Percentiles rank a stretch among this genome's conserved stretches.
These are phyloP conservation scores for Geotrichum klebahnii DNA, from an alignment of 1,139 yeast genomes.

Conservation along the genomic window DNA sequence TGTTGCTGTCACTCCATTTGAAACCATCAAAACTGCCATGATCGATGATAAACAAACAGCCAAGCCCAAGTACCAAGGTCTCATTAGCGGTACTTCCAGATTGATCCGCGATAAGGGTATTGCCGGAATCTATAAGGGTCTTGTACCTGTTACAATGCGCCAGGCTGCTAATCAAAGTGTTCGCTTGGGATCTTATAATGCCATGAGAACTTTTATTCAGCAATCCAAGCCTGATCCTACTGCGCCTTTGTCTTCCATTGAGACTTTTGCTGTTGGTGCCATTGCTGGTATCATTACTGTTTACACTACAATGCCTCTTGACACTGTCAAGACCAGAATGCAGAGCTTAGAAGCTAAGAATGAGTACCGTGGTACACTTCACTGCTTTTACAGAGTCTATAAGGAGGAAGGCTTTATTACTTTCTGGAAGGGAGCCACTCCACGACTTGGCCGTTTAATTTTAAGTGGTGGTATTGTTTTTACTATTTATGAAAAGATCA, in stretches of 20 bases:
- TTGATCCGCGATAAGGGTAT: slow-evolving; percentile 75
- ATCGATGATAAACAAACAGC: slow-evolving; percentile 84
- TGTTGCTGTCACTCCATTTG: slow-evolving; percentile 93
- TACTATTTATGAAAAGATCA: slow-evolving; percentile 86
- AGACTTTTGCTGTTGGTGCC: slow-evolving; percentile 88
- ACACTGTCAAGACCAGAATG: slow-evolving; percentile 96
- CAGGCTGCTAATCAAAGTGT: slow-evolving; percentile 97
- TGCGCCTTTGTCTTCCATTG: slow-evolving; percentile 69
- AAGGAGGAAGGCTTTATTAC: slow-evolving; percentile 87
- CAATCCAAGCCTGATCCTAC: slow-evolving; percentile 48
- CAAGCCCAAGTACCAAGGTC: slow-evolving; percentile 69
- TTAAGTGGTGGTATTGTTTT: slow-evolving; percentile 95
- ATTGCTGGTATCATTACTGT: slow-evolving; percentile 92
- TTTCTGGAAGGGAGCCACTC: slow-evolving; percentile 98
- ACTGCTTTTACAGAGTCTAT: slow-evolving; percentile 77
- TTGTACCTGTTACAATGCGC: slow-evolving; percentile 87
- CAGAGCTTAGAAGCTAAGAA: slow-evolving; percentile 81
- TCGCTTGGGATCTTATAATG: slow-evolving; percentile 85
- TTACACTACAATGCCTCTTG: slow-evolving; percentile 95
- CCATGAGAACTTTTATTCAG: slow-evolving; percentile 78
- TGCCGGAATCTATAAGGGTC: slow-evolving; percentile 79
- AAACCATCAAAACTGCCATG: slow-evolving; percentile 91
- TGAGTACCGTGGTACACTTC: slow-evolving; percentile 65
- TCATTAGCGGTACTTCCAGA: slow-evolving; percentile 57
- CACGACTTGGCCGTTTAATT: slow-evolving; percentile 84